phyloP scores from a whole-genome alignment of 257 asterid genomes.

The Jacaranda copaia region DNA sequence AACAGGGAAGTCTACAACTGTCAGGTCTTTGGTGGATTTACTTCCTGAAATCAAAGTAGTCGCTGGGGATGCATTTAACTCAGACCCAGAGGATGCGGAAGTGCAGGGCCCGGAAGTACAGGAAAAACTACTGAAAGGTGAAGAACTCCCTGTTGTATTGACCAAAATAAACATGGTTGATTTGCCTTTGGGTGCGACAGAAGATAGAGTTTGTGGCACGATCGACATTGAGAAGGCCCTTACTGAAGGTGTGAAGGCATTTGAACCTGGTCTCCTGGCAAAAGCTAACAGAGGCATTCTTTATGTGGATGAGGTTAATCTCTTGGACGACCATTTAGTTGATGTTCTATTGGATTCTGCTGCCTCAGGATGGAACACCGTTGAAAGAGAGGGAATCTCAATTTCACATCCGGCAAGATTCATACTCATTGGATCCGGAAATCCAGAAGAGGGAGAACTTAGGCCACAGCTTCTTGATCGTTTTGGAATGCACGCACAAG shows the following conservation, averaged over 20 bases:
- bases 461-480: conserved; percentile 97
- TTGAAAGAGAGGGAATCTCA: conserved; percentile 93
- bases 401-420: conserved; percentile 94
- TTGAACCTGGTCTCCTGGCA: conserved; percentile 94
- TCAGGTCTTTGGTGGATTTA: conserved; percentile 81
- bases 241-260: conserved; percentile 92
- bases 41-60: conserved; percentile 88
- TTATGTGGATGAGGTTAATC: conserved; percentile 93
- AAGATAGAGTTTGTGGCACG: conserved; percentile 93
- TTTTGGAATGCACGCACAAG: conserved; percentile 98
- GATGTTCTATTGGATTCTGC: conserved; percentile 92
- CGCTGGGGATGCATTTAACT: conserved; percentile 84
- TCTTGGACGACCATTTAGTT: conserved; percentile 90
- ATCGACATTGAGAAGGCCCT: conserved; percentile 96
- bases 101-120: conserved; percentile 82
- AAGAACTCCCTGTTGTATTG: conserved; percentile 52
- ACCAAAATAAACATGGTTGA: conserved; percentile 95
- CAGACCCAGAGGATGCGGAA: conserved; percentile 94
- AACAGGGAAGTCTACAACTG: conserved; percentile 93
- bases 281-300: conserved; percentile 93
- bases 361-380: conserved; percentile 95
- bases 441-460: conserved; percentile 96
- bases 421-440: conserved; percentile 91
- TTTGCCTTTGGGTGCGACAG: conserved; percentile 92
- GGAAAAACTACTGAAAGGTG: conserved; percentile 62